phyloP scores from a whole-genome alignment of 805 yeast genomes.

The Candida broadrunensis region DNA sequence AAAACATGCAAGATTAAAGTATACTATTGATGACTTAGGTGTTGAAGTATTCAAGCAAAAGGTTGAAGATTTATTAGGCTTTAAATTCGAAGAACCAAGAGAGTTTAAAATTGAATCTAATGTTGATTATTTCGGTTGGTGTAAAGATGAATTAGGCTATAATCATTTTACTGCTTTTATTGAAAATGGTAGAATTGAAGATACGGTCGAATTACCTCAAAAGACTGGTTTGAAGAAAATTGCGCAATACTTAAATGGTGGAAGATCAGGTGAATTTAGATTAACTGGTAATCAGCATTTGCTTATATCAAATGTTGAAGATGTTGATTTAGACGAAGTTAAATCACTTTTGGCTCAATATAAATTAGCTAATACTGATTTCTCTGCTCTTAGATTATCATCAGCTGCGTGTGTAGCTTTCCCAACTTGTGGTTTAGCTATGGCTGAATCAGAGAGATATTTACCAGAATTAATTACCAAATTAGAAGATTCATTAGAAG shows the following conservation, averaged over 20 bases:
- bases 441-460: conserved; percentile 97
- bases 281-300: conserved; percentile 96
- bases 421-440: conserved; percentile 98
- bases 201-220: conserved; percentile 85
- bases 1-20: conserved; percentile 96
- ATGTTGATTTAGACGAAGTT: conserved; percentile 59
- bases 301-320: conserved; percentile 68
- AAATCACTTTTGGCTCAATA: conserved; percentile 66
- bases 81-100: conserved; percentile 65
- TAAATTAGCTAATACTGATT: conserved; percentile 79
- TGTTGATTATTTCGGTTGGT: conserved; percentile 93
- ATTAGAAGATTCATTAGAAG: conserved; percentile 84
- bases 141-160: conserved; percentile 74
- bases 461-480: conserved; percentile 79
- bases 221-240: conserved; percentile 80
- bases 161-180: conserved; percentile 93
- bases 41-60: conserved; percentile 74
- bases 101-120: conserved; percentile 80
- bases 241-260: conserved; percentile 63
- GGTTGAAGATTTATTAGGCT: conserved; percentile 83
- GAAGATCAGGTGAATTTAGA: conserved; percentile 78
- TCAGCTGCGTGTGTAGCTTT: conserved; percentile 97
- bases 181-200: conserved; percentile 95
- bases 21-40: conserved; percentile 93
- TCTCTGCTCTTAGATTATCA: conserved; percentile 80